phyloP scores from a whole-genome alignment of 208 protist species.

The Acanthamoeba royreba region DNA sequence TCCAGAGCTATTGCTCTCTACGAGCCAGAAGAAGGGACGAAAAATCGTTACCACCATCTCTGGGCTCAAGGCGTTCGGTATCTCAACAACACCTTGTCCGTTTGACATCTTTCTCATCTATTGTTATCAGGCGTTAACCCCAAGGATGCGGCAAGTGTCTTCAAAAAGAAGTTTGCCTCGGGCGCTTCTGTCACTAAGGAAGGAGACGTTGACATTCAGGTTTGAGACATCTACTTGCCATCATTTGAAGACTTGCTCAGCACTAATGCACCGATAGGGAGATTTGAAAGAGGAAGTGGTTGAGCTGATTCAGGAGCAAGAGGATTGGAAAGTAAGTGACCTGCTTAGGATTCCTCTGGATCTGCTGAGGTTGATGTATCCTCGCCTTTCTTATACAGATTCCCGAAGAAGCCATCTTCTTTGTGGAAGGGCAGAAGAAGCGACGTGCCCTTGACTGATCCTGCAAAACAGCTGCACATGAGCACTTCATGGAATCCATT shows the following conservation, averaged over 20 bases:
- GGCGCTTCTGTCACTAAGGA: conserved; percentile 16
- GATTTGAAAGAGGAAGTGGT: neutral
- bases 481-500: too few relatives aligned
- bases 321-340: neutral
- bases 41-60: conserved; percentile 34
- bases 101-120: neutral
- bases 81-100: neutral
- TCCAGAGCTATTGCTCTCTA: neutral
- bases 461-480: too few relatives aligned
- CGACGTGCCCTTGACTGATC: neutral
- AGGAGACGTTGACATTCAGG: conserved; percentile 26
- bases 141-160: conserved; percentile 14
- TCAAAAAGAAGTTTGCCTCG: conserved; percentile 40
- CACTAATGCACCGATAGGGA: neutral
- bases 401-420: neutral
- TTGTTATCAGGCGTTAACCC: neutral
- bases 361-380: neutral
- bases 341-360: neutral
- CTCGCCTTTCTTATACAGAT: neutral
- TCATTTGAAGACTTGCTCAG: neutral
- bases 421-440: neutral
- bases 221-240: neutral
- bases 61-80: neutral
- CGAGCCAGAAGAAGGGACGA: neutral
- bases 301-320: neutral